phyloP scores from a whole-genome alignment of 2,329 filamentous ascomycete genomes.

The Hypoxylon sp. region DNA sequence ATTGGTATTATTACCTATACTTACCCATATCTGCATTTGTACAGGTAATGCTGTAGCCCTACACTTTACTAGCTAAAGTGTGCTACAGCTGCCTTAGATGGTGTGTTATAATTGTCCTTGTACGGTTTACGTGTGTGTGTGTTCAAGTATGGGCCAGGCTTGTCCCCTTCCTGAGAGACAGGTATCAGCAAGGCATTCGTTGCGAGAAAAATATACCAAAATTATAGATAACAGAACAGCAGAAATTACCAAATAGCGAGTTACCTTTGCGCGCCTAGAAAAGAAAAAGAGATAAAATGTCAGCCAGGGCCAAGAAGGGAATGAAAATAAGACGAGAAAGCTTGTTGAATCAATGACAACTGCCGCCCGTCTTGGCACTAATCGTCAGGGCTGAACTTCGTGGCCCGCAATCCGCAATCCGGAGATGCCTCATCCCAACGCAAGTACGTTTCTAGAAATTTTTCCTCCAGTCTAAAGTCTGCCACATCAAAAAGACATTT shows the following conservation, averaged over 20 bases:
- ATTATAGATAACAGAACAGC: too few species aligned
- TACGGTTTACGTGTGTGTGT: too few species aligned
- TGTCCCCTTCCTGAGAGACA: too few species aligned
- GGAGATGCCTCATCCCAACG: slow-evolving; percentile 1
- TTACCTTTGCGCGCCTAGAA: too few species aligned
- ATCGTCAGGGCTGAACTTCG: neutral
- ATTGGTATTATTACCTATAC: too few species aligned
- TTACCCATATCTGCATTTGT: too few species aligned
- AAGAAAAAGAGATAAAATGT: neutral
- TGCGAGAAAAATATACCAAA: too few species aligned
- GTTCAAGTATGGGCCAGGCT: too few species aligned
- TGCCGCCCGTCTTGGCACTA: slow-evolving; percentile 28
- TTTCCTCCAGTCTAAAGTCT: slow-evolving; percentile 8
- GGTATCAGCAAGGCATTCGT: too few species aligned
- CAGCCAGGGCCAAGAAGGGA: neutral
- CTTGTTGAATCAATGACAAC: slow-evolving; percentile 18
- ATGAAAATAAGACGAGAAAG: slow-evolving; percentile 2
- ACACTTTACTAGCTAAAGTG: neutral
- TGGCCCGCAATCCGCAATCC: slow-evolving; percentile 9
- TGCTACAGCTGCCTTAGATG: neutral
- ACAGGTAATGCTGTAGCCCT: neutral
- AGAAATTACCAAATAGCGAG: too few species aligned
- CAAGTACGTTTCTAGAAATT: neutral
- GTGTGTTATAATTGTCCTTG: neutral
- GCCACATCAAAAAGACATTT: slow-evolving; percentile 18